Conservation (phyloP, 2,329 filamentous ascomycete genomes). For the Penicillium brasilianum region DNA sequence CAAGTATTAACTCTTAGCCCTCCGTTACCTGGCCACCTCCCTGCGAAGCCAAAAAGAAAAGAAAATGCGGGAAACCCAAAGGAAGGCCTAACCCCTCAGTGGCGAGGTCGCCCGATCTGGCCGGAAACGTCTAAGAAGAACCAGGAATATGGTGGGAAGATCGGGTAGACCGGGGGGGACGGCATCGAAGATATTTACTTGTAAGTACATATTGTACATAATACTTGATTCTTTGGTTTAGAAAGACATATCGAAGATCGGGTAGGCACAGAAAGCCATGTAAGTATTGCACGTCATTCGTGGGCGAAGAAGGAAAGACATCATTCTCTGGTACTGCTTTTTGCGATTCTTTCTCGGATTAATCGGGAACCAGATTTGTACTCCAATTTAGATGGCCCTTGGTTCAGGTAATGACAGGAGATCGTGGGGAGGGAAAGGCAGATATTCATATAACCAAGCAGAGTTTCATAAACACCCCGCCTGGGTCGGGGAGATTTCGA, state of each 20-base stretch:
- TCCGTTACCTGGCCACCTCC: background rate
- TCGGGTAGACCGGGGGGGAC: background rate
- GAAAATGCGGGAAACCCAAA: background rate
- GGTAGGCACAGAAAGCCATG: background rate
- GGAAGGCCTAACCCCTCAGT: constrained; percentile 6
- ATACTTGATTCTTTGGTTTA: background rate
- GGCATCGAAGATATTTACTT: background rate
- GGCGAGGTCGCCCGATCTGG: constrained; percentile 5
- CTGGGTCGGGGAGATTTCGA: background rate
- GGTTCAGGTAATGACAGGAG: constrained; percentile 5
- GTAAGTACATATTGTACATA: background rate
- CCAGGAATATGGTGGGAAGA: background rate
- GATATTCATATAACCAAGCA: background rate
- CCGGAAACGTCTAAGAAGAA: constrained; percentile 4
- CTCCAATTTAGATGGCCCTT: background rate
- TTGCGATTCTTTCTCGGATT: background rate
- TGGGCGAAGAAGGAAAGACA: background rate
- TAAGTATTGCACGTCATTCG: background rate
- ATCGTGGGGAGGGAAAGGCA: background rate
- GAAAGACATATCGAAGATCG: background rate
- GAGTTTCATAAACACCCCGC: background rate
- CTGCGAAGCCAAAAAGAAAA: background rate
- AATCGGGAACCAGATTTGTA: background rate
- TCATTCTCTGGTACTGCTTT: too few species aligned
- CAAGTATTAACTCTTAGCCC: too few species aligned